Conservation (phyloP, 2,329 filamentous ascomycete genomes). For the Iodosphaeria phyllophila region DNA sequence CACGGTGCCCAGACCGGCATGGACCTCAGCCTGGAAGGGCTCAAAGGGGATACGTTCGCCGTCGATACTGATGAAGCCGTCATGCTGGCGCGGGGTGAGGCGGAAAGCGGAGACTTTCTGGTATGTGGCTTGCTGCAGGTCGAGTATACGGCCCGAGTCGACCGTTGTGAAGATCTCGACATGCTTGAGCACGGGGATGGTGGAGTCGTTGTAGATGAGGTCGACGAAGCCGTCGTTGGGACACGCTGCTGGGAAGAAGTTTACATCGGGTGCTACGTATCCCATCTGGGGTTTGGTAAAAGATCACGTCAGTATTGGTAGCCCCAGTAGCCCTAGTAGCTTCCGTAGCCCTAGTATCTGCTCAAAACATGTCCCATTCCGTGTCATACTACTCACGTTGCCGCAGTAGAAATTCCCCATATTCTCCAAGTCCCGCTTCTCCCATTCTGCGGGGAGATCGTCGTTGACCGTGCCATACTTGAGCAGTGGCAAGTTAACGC, state of each 20-base stretch:
- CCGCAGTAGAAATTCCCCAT: conserved; percentile 88
- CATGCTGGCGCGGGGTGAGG: conserved; percentile 53
- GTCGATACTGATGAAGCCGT: conserved; percentile 85
- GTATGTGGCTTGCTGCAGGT: conserved; percentile 60
- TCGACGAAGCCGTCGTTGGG: conserved; percentile 77
- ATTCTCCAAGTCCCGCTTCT: conserved; percentile 51
- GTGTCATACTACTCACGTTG: conserved; percentile 37
- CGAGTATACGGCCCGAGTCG: conserved; percentile 59
- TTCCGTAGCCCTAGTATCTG: neutral
- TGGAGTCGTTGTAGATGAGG: conserved; percentile 61
- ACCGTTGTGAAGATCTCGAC: conserved; percentile 54
- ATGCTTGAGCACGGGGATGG: conserved; percentile 46
- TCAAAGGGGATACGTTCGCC: conserved; percentile 76
- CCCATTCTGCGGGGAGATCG: conserved; percentile 60
- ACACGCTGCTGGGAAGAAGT: conserved; percentile 73
- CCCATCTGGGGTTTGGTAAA: conserved; percentile 49
- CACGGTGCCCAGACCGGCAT: conserved; percentile 66
- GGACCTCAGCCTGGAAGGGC: conserved; percentile 81
- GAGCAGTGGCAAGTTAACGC: conserved; percentile 48
- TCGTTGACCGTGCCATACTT: conserved; percentile 68
- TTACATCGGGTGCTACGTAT: conserved; percentile 71
- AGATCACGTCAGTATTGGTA: too few relatives aligned
- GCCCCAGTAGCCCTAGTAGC: too few relatives aligned
- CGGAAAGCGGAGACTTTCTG: conserved; percentile 77
- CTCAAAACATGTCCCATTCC: neutral